Percentiles rank a stretch among this genome's conserved stretches.
Evolutionary conservation across 331 rosid genomes (phyloP).

Genomic region (Phaseolus coccineus): DNA sequence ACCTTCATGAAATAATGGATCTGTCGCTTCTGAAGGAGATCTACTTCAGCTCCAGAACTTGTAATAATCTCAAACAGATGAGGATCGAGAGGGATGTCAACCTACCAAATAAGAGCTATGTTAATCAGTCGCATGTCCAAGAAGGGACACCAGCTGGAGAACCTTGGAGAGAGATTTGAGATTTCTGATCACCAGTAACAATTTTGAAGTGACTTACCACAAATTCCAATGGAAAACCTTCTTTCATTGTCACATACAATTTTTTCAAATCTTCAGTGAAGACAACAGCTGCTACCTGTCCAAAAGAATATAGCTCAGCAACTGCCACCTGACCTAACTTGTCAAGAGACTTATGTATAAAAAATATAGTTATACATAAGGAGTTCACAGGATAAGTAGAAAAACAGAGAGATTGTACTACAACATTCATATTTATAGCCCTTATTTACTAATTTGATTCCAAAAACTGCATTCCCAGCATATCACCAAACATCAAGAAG

Average conservation of each 20-base stretch:
- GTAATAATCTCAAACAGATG: conserved; percentile 85
- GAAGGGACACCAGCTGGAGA: conserved; percentile 29
- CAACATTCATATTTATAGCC: background rate
- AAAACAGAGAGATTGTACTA: background rate
- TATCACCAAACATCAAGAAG: conserved; percentile 29
- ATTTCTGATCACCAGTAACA: conserved; percentile 39
- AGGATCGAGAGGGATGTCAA: conserved; percentile 95
- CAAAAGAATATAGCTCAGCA: conserved; percentile 55
- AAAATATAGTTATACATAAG: conserved; percentile 26
- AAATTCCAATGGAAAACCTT: conserved; percentile 94
- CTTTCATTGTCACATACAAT: conserved; percentile 90
- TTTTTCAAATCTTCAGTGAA: conserved; percentile 87
- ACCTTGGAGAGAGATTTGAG: conserved; percentile 31
- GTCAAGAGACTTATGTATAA: conserved; percentile 28
- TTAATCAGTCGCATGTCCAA: conserved; percentile 38
- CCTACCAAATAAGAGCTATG: conserved; percentile 57
- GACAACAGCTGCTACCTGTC: conserved; percentile 94
- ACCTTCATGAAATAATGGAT: conserved; percentile 92
- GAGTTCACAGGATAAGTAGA: conserved; percentile 36
- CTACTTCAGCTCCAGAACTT: conserved; percentile 93
- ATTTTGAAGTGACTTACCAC: conserved; percentile 66
- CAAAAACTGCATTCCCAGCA: conserved; percentile 1
- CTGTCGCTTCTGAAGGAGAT: conserved; percentile 86
- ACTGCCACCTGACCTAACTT: conserved; percentile 34
- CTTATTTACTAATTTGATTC: conserved; percentile 22